These are phyloP conservation scores for Aaosphaeria arxii DNA, from an alignment of 2,329 filamentous ascomycete species.

Conservation along the genomic window DNA sequence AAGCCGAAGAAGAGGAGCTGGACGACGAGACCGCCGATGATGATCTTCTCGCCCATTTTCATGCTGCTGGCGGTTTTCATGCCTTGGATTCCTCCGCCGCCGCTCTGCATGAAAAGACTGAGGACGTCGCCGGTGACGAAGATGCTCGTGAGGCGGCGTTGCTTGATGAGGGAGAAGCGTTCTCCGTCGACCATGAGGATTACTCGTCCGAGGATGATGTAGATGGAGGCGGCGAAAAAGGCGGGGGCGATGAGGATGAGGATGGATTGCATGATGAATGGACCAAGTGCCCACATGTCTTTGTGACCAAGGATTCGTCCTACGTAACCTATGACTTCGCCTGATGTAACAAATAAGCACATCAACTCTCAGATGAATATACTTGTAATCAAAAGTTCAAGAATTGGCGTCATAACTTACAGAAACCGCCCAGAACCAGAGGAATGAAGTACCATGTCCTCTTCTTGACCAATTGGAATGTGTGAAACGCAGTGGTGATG, in stretches of 20 bases:
- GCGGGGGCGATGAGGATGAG: constrained; percentile 46
- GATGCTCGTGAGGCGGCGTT: constrained; percentile 42
- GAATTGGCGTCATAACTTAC: constrained; percentile 28
- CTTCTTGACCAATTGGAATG: constrained; percentile 40
- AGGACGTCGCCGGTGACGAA: constrained; percentile 48
- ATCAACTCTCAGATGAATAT: neutral
- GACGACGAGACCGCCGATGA: constrained; percentile 32
- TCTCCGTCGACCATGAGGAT: constrained; percentile 40
- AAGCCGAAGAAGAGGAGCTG: constrained; percentile 48
- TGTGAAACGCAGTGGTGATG: constrained; percentile 39
- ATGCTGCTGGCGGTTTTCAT: neutral
- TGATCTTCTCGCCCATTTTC: constrained; percentile 6
- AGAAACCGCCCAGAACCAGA: constrained; percentile 48
- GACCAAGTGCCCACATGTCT: constrained; percentile 34
- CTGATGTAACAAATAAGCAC: constrained; percentile 20
- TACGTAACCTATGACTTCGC: constrained; percentile 52
- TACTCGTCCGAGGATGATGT: constrained; percentile 49
- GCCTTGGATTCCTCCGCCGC: constrained; percentile 16
- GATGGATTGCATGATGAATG: constrained; percentile 44
- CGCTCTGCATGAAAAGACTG: constrained; percentile 44
- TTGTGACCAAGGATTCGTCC: constrained; percentile 42
- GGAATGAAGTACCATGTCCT: constrained; percentile 53
- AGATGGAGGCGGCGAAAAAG: constrained; percentile 48
- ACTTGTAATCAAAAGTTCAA: neutral
- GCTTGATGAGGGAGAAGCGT: constrained; percentile 36